phyloP scores from a whole-genome alignment of 2,329 filamentous ascomycete genomes.

The Fusarium sp. region DNA sequence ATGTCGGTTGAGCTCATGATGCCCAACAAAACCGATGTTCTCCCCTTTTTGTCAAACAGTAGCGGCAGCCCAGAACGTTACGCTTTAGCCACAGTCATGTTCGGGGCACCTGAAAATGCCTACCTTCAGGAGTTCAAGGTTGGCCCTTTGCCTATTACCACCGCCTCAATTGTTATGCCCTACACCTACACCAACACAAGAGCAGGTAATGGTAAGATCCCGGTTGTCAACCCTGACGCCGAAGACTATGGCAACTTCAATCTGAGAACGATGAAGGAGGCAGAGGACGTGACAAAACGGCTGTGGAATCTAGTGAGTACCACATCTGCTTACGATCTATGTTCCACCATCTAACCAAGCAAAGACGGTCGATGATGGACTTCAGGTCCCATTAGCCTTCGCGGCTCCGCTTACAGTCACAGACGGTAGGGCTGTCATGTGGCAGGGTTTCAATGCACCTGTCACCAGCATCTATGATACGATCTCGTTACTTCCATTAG shows the following conservation, averaged over 20 bases:
- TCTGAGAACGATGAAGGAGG: neutral
- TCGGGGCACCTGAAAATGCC: neutral
- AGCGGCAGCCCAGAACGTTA: neutral
- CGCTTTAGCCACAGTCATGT: neutral
- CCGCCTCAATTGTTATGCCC: neutral
- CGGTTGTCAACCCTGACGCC: neutral
- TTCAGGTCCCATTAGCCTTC: neutral
- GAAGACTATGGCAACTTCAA: slow-evolving; percentile 4
- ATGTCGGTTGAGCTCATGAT: slow-evolving; percentile 7
- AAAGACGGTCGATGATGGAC: slow-evolving; percentile 2
- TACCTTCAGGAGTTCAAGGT: slow-evolving; percentile 11
- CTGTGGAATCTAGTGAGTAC: slow-evolving; percentile 5
- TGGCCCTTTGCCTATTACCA: neutral
- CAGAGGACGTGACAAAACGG: neutral
- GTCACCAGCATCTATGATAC: slow-evolving; percentile 9
- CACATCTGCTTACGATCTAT: accelerated
- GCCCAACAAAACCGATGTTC: slow-evolving; percentile 4
- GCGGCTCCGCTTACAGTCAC: neutral
- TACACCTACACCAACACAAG: neutral
- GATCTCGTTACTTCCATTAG: neutral
- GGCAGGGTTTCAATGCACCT: slow-evolving; percentile 8
- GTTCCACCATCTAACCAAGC: accelerated
- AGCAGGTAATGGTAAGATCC: neutral
- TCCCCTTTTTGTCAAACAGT: neutral
- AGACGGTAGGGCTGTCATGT: slow-evolving; percentile 1